Evolutionary conservation across 345 rosid genomes (phyloP).

Genomic region (Lenwebbia sp.): DNA sequence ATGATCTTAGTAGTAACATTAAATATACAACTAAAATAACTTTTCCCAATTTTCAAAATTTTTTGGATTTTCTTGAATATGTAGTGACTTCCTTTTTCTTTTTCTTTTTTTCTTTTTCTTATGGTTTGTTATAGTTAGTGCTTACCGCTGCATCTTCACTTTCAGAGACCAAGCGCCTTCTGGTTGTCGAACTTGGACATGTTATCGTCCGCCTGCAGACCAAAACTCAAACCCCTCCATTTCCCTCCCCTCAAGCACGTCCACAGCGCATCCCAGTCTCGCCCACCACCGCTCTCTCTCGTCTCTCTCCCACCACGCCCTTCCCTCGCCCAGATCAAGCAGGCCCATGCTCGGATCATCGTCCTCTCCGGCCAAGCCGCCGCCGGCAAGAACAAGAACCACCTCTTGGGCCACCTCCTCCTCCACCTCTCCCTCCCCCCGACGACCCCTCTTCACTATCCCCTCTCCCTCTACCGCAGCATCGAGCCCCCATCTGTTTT

Average conservation of each 20-base stretch:
- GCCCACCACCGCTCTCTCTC: not conserved
- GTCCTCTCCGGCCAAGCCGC: slow-evolving; percentile 5
- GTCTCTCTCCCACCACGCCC: not conserved
- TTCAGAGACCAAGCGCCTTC: not conserved
- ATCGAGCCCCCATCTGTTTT: slow-evolving; percentile 1
- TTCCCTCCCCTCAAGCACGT: not conserved
- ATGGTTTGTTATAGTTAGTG: not conserved
- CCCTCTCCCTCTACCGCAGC: not conserved
- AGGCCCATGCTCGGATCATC: slow-evolving; percentile 12
- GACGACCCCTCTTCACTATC: not conserved
- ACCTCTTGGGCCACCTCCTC: slow-evolving; percentile 10
- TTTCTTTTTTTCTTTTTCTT: accelerated
- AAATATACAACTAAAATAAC: not conserved
- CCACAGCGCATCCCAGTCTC: not conserved
- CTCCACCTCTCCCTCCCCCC: slow-evolving; percentile 7
- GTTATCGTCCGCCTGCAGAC: not conserved
- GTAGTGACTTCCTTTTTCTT: not conserved
- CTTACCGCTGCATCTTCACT: not conserved
- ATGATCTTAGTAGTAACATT: not conserved
- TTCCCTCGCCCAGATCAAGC: slow-evolving; percentile 6
- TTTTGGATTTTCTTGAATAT: not conserved
- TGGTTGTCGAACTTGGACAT: not conserved
- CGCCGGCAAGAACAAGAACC: not conserved
- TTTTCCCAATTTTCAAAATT: not conserved
- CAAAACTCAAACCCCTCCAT: not conserved